Evolutionary conservation across 2,329 filamentous ascomycete genomes (phyloP).

Genomic region (Myriosclerotinia duriaeana): DNA sequence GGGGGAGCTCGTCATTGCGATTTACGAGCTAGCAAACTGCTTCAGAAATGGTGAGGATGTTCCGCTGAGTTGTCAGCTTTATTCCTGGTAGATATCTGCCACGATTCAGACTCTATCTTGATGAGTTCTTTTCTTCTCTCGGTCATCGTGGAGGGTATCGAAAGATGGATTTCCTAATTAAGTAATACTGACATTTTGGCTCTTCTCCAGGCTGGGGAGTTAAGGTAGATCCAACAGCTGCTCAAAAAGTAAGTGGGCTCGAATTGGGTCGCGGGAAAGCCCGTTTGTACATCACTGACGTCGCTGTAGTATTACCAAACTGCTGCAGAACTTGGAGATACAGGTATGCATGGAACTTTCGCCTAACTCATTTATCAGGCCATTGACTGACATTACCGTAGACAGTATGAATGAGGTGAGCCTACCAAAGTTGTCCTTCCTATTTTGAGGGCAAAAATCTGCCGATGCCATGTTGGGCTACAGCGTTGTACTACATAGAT

Average conservation of each 20-base stretch:
- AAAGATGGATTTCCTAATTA: conserved; percentile 10
- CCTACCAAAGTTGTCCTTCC: conserved; percentile 13
- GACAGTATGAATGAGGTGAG: conserved; percentile 93
- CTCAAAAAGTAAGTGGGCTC: conserved; percentile 59
- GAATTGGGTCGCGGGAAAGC: conserved; percentile 34
- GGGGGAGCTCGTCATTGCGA: conserved; percentile 92
- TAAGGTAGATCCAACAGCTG: conserved; percentile 79
- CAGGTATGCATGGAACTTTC: conserved; percentile 50
- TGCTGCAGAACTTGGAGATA: conserved; percentile 92
- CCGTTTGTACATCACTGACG: conserved; percentile 32
- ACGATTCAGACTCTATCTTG: conserved; percentile 10
- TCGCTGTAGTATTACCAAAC: conserved; percentile 86
- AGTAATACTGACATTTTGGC: conserved; percentile 23
- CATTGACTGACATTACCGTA: conserved; percentile 41
- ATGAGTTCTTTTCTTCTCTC: not conserved
- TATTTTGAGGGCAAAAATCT: conserved; percentile 9
- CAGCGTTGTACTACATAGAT: conserved; percentile 17
- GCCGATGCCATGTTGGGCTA: conserved; percentile 10
- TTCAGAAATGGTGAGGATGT: conserved; percentile 72
- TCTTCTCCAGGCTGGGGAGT: conserved; percentile 68
- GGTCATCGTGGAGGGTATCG: not conserved
- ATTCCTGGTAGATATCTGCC: conserved; percentile 20
- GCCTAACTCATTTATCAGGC: conserved; percentile 25
- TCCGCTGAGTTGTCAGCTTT: conserved; percentile 19
- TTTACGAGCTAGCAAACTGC: conserved; percentile 90